Base-by-base conservation (phyloP, 169 alveolate species). In the Theileria annulata region DNA sequence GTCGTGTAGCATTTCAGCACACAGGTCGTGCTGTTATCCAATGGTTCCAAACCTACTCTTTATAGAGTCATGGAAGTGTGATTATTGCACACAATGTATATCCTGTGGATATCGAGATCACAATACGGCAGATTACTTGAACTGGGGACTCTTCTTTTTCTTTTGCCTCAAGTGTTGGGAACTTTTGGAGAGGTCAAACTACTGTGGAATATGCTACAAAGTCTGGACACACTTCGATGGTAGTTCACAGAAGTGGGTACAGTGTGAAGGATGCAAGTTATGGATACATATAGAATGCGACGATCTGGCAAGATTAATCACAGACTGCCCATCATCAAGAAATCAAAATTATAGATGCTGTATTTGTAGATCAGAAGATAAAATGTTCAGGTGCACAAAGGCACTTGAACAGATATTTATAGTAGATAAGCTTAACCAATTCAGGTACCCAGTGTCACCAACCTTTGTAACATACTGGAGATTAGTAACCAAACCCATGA, bases 211-310 rank as follows among this genome's bases (percentile, higher is more conserved):
- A 33, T 89, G 94, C 67, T 84, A 87, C 79, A 77, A 77, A 51
- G 86, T 84, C 33, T 89, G 92, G 90, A 79, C 87, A 3, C 25
- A 28, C 69, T 28, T 48, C 30, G 87, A 79, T n/a, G 28, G 25
- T 59, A 59, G 23, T 27, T 10, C 88, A 13, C 77, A 67, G 31
- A 35, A 47, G 51, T 92, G 91, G 95, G 86, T 92, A 23, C 89
- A 92, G 58, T 92, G 96, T 64, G 96, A 92, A 75, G 92, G 90
- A 25, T 92, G 96, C 77, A 90, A 86, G 77, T 67, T 85, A 51
- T 92, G 95, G 96, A 75, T 92, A n/a, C 96, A 92, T 80, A 69
- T 87, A 37, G 85, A 78, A 54, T 92, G 95, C 67, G 96, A 92
- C 74, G 86, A 81, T 42, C 59, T 77, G 35, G 86, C 88, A 64